Evolutionary conservation across 176 grass and related monocot genomes (phyloP).

Genomic region (Juncus inflexus): DNA sequence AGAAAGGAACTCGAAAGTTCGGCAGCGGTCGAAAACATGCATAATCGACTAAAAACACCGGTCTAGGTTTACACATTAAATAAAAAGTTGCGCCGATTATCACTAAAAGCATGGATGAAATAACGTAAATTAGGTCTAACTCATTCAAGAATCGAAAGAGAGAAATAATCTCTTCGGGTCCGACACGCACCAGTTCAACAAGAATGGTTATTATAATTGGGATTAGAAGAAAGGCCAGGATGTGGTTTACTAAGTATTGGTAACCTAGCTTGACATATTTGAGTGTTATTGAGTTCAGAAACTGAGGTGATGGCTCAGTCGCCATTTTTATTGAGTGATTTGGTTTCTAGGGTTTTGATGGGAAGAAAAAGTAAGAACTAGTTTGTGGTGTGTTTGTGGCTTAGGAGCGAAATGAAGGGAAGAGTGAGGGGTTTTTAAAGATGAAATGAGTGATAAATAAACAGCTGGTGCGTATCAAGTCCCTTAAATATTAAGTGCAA

Average conservation of each 20-base stretch:
- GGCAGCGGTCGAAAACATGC: slow-evolving; percentile 52
- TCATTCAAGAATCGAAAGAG: not conserved
- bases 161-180: slow-evolving; percentile 36
- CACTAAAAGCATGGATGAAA: slow-evolving; percentile 33
- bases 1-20: slow-evolving; percentile 54
- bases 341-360: not conserved
- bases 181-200: slow-evolving; percentile 16
- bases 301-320: slow-evolving; percentile 14
- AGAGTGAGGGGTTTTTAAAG: slow-evolving; percentile 31
- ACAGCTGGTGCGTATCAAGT: too few relatives aligned
- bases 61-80: slow-evolving; percentile 41
- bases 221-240: slow-evolving; percentile 36
- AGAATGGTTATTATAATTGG: slow-evolving; percentile 32
- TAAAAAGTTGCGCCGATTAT: slow-evolving; percentile 35
- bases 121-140: slow-evolving; percentile 28
- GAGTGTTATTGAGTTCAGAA: slow-evolving; percentile 12
- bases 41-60: slow-evolving; percentile 67
- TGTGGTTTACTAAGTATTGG: slow-evolving; percentile 54
- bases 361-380: not conserved
- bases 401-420: slow-evolving; percentile 10
- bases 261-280: slow-evolving; percentile 45
- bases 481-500: too few relatives aligned
- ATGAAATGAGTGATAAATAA: not conserved
- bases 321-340: slow-evolving; percentile 18
- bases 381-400: not conserved